phyloP scores from a whole-genome alignment of 179 eudicot species.

The Amaranthus tricolor region DNA sequence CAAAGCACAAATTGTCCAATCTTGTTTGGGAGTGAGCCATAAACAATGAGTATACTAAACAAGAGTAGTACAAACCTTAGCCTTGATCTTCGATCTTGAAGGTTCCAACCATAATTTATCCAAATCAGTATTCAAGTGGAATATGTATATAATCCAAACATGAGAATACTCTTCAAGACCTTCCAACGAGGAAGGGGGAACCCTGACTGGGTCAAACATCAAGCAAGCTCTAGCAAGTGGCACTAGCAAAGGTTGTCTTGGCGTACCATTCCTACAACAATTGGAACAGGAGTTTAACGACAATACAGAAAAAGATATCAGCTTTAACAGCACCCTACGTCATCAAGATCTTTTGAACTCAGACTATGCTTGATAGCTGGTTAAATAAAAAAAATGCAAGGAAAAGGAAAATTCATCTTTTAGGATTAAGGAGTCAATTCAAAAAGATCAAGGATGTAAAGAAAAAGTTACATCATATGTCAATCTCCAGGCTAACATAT shows the following conservation, averaged over 20 bases:
- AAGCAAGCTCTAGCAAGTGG: slow-evolving; percentile 94
- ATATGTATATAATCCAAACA: slow-evolving; percentile 90
- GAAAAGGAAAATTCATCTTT: neutral
- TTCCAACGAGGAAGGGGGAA: slow-evolving; percentile 84
- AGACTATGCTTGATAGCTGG: neutral
- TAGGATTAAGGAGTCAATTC: neutral
- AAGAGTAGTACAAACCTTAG: slow-evolving; percentile 52
- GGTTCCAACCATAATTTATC: slow-evolving; percentile 92
- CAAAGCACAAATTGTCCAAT: slow-evolving; percentile 12
- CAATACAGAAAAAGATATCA: neutral
- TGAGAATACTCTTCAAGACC: slow-evolving; percentile 92
- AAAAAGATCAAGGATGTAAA: neutral
- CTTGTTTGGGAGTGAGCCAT: neutral
- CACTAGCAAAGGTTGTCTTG: slow-evolving; percentile 94
- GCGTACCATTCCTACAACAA: slow-evolving; percentile 84
- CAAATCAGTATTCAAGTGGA: slow-evolving; percentile 88
- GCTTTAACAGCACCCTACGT: no score
- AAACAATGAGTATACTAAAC: neutral
- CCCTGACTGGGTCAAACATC: slow-evolving; percentile 63
- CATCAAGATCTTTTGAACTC: neutral
- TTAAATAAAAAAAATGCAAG: neutral
- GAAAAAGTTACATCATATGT: neutral
- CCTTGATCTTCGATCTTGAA: slow-evolving; percentile 77
- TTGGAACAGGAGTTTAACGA: neutral
- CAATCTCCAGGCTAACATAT: neutral